These are phyloP conservation scores for Apiospora arundinis DNA, from an alignment of 2,329 filamentous ascomycete genomes.

Conservation along the genomic window DNA sequence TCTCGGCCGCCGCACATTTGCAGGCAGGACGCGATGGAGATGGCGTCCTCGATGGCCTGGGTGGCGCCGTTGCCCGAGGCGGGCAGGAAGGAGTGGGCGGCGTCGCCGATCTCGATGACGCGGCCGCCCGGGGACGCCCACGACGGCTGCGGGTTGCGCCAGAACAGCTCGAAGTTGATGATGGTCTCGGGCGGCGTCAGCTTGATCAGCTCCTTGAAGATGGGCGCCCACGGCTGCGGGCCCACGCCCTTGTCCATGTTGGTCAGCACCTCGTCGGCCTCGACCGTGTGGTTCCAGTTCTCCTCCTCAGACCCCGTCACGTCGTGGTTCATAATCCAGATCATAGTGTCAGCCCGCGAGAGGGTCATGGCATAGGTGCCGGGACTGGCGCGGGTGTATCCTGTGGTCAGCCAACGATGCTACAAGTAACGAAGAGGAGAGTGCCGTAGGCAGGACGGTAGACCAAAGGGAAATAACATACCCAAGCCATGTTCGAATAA, in stretches of 20 bases:
- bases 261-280: conserved; percentile 42
- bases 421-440: background rate
- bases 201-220: conserved; percentile 44
- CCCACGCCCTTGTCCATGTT: conserved; percentile 45
- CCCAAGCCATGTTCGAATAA: conserved; percentile 54
- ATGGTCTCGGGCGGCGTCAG: conserved; percentile 41
- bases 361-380: conserved; percentile 48
- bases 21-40: conserved; percentile 45
- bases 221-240: conserved; percentile 39
- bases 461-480: conserved; percentile 38
- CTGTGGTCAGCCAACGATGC: conserved; percentile 28
- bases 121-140: conserved; percentile 44
- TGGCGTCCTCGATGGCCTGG: conserved; percentile 50
- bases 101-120: conserved; percentile 47
- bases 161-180: conserved; percentile 49
- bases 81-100: conserved; percentile 49
- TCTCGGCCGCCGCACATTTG: conserved; percentile 38
- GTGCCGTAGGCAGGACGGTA: background rate
- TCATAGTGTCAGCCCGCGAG: conserved; percentile 41
- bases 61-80: conserved; percentile 49
- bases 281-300: conserved; percentile 45
- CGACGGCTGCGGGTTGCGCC: conserved; percentile 46
- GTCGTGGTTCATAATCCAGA: conserved; percentile 49
- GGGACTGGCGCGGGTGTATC: conserved; percentile 39
- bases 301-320: conserved; percentile 45